Conservation (phyloP, 1,284 basidiomycete genomes). For the Xerocomus minutiporus region DNA sequence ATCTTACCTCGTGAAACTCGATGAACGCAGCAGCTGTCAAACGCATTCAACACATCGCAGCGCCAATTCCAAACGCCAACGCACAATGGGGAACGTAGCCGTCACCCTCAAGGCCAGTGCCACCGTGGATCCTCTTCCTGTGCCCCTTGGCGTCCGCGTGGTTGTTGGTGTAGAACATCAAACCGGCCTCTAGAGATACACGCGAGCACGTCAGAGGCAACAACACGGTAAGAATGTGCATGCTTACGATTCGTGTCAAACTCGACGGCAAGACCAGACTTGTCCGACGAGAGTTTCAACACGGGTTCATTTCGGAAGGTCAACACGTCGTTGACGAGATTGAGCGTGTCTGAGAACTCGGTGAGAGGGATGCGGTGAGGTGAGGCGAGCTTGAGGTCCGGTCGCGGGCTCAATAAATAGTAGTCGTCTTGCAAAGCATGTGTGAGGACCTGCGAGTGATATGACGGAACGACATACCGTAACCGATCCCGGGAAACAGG, state of each 20-base stretch:
- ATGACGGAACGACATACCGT: constrained; percentile 41
- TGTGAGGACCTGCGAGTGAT: neutral
- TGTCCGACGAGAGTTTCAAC: constrained; percentile 51
- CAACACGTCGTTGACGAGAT: constrained; percentile 50
- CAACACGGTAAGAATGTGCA: neutral
- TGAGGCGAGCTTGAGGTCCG: constrained; percentile 38
- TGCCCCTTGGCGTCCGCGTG: constrained; percentile 46
- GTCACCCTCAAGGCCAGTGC: constrained; percentile 57
- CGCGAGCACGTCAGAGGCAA: neutral
- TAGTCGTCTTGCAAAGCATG: constrained; percentile 49
- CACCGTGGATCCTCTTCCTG: constrained; percentile 71
- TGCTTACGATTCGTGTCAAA: constrained; percentile 67
- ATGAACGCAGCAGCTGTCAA: constrained; percentile 64
- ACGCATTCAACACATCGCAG: neutral
- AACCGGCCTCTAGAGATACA: constrained; percentile 52
- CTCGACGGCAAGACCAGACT: constrained; percentile 54
- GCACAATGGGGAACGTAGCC: constrained; percentile 57
- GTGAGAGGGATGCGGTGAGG: constrained; percentile 34
- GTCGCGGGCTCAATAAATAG: constrained; percentile 48
- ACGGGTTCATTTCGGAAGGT: constrained; percentile 38
- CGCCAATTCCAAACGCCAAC: constrained; percentile 11
- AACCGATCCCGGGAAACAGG: constrained; percentile 50
- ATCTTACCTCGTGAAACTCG: constrained; percentile 62
- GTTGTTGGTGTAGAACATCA: constrained; percentile 70
- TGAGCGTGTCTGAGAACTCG: constrained; percentile 32